These are phyloP conservation scores for Vitis riparia DNA, from an alignment of 164 flowering plant genomes.

Conservation along the genomic window DNA sequence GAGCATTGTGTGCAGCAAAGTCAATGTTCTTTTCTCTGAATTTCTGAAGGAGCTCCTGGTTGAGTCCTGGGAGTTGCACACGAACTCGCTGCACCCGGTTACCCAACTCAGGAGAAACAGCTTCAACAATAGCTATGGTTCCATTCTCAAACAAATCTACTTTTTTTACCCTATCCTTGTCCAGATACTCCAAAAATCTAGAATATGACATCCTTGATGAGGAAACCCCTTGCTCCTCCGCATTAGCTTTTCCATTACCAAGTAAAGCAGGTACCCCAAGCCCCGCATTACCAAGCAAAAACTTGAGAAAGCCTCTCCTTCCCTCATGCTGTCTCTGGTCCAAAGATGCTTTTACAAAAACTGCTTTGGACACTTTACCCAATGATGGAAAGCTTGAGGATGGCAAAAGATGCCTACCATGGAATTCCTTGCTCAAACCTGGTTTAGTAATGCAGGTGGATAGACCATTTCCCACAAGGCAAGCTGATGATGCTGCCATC, in stretches of 20 bases:
- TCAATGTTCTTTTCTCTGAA: conserved; percentile 92
- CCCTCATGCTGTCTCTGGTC: conserved; percentile 55
- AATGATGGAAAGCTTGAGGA: conserved; percentile 38
- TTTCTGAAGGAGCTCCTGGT: conserved; percentile 90
- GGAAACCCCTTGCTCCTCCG: conserved; percentile 95
- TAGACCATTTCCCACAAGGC: conserved; percentile 61
- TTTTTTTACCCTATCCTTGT: conserved; percentile 73
- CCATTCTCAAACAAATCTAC: conserved; percentile 96
- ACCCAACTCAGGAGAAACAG: conserved; percentile 84
- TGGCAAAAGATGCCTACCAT: conserved; percentile 38
- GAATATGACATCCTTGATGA: conserved; percentile 96
- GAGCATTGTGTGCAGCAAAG: conserved; percentile 92
- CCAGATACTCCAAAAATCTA: conserved; percentile 85
- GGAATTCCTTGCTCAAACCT: conserved; percentile 40
- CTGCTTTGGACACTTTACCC: conserved; percentile 36
- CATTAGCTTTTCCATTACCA: conserved; percentile 62
- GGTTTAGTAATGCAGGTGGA: conserved; percentile 38
- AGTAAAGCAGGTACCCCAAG: conserved; percentile 53
- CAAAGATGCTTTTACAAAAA: conserved; percentile 53
- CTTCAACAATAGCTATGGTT: conserved; percentile 94
- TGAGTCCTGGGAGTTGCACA: conserved; percentile 91
- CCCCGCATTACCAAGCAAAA: conserved; percentile 78
- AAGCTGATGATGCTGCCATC: conserved; percentile 84
- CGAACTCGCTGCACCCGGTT: conserved; percentile 87
- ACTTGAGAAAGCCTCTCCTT: conserved; percentile 75